Evolutionary conservation across 2,329 filamentous ascomycete genomes (phyloP).

Genomic region (Talaromyces piceae): DNA sequence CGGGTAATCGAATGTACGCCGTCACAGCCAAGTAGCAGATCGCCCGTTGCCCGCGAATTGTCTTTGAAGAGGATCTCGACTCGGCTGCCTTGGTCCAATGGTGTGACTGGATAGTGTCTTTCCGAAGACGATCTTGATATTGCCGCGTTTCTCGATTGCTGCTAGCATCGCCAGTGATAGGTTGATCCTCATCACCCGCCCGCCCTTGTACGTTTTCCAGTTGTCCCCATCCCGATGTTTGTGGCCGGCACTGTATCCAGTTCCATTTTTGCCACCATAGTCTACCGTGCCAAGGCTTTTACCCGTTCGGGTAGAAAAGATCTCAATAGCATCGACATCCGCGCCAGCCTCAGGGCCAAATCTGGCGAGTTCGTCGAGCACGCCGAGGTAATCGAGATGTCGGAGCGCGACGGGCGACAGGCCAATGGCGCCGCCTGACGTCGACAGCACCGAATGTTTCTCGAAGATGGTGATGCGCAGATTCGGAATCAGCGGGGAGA

Average conservation of each 20-base stretch:
- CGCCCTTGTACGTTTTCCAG: conserved; percentile 33
- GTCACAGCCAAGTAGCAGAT: conserved; percentile 35
- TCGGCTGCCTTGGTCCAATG: not conserved
- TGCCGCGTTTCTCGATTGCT: conserved; percentile 27
- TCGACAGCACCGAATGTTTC: conserved; percentile 34
- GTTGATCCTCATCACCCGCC: conserved; percentile 35
- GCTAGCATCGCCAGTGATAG: conserved; percentile 36
- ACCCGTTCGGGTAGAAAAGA: conserved; percentile 35
- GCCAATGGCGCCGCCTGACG: conserved; percentile 39
- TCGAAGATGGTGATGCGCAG: conserved; percentile 34
- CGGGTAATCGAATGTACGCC: conserved; percentile 35
- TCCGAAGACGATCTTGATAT: conserved; percentile 35
- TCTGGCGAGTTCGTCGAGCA: conserved; percentile 30
- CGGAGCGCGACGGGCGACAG: conserved; percentile 38
- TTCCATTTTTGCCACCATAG: conserved; percentile 29
- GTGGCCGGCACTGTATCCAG: conserved; percentile 23
- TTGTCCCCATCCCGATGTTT: not conserved
- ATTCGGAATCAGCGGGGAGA: conserved; percentile 25
- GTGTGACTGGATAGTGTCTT: conserved; percentile 33
- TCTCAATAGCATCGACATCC: conserved; percentile 34
- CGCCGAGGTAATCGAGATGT: conserved; percentile 36
- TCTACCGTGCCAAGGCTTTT: conserved; percentile 30
- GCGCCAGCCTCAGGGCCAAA: conserved; percentile 33
- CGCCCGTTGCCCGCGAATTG: conserved; percentile 24
- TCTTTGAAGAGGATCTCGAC: conserved; percentile 27